These are phyloP conservation scores for Sclerotinia trifoliorum DNA, from an alignment of 2,329 filamentous ascomycete species.

Conservation along the genomic window DNA sequence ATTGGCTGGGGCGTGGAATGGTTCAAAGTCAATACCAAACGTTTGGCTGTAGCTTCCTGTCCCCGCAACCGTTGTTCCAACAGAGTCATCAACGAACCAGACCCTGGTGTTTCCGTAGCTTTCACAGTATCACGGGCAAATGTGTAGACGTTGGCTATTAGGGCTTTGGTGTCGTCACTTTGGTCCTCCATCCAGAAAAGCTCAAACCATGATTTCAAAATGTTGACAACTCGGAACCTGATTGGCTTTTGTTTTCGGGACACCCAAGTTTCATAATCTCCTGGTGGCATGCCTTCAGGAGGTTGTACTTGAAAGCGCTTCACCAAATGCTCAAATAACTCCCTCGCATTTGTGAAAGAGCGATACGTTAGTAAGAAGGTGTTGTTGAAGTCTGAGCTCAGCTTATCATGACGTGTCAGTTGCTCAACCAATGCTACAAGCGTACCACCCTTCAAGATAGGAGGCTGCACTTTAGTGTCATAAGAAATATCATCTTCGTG, in stretches of 20 bases:
- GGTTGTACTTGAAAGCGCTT: conserved; percentile 91
- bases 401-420: conserved; percentile 89
- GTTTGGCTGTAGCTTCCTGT: conserved; percentile 81
- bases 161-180: conserved; percentile 75
- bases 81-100: conserved; percentile 77
- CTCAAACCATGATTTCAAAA: conserved; percentile 97
- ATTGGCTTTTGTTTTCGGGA: conserved; percentile 96
- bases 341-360: conserved; percentile 87
- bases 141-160: conserved; percentile 84
- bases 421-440: conserved; percentile 89
- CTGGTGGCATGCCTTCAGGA: conserved; percentile 71
- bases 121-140: conserved; percentile 93
- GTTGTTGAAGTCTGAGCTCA: conserved; percentile 94
- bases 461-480: conserved; percentile 74
- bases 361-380: conserved; percentile 96
- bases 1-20: conserved; percentile 83
- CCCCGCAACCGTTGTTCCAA: conserved; percentile 86
- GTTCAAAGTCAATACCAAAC: conserved; percentile 82
- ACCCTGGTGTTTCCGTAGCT: conserved; percentile 88
- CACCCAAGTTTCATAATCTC: conserved; percentile 83
- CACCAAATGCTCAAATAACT: conserved; percentile 90
- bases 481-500: conserved; percentile 87
- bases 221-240: conserved; percentile 93
- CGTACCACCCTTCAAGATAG: conserved; percentile 83
- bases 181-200: conserved; percentile 98